Conservation (phyloP, 352 stramenopile species). For the Phytophthora agathidicida region DNA sequence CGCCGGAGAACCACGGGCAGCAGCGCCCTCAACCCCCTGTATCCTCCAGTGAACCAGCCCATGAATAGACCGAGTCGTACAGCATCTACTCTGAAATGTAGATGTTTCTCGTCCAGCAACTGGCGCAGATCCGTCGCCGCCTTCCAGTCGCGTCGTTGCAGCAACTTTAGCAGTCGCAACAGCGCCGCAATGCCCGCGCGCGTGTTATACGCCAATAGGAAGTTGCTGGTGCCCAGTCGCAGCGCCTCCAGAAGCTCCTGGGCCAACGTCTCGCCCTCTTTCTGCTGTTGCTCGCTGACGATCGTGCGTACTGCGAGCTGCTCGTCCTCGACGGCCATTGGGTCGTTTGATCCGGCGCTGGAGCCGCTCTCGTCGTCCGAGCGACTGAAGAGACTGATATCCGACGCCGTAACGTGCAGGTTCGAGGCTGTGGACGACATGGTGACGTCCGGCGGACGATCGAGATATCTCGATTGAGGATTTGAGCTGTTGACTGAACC, state of each 20-base stretch:
- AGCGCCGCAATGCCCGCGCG: slow-evolving; percentile 79
- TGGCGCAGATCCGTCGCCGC: slow-evolving; percentile 57
- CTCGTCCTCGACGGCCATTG: slow-evolving; percentile 13
- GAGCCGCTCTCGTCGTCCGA: slow-evolving; percentile 37
- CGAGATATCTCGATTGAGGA: slow-evolving; percentile 18
- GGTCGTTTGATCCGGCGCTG: slow-evolving; percentile 11
- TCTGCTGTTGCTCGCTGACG: slow-evolving; percentile 28
- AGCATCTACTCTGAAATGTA: slow-evolving; percentile 83
- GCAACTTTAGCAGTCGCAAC: slow-evolving; percentile 70
- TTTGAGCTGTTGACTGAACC: slow-evolving; percentile 27
- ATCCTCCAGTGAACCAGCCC: slow-evolving; percentile 85
- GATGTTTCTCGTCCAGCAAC: slow-evolving; percentile 77
- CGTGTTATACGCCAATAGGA: slow-evolving; percentile 88
- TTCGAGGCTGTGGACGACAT: slow-evolving; percentile 33
- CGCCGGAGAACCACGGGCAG: slow-evolving; percentile 53
- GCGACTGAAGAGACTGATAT: slow-evolving; percentile 48
- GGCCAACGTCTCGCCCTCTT: slow-evolving; percentile 42
- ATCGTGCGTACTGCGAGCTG: slow-evolving; percentile 28
- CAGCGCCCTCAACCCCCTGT: slow-evolving; percentile 62
- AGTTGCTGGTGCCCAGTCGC: slow-evolving; percentile 81
- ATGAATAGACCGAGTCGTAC: slow-evolving; percentile 88
- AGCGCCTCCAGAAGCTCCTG: slow-evolving; percentile 74
- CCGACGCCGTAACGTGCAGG: slow-evolving; percentile 43
- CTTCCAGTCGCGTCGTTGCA: slow-evolving; percentile 62
- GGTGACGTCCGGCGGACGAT: no score